Conservation (phyloP, 2,329 filamentous ascomycete genomes). For the Aspergillus sp. region DNA sequence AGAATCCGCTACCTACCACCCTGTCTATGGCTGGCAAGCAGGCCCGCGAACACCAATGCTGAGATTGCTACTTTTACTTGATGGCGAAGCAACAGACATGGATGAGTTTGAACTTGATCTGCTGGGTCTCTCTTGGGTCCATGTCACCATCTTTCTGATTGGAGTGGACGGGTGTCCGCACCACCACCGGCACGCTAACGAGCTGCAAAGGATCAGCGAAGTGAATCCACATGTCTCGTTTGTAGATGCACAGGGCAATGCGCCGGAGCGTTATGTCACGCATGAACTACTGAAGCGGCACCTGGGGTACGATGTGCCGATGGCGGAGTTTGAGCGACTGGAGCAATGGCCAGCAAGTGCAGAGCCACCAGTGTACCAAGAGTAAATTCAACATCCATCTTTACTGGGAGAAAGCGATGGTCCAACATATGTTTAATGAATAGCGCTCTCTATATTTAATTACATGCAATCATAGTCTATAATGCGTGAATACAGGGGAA, state of each 20-base stretch:
- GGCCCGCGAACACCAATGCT: conserved; percentile 4
- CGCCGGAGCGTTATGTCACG: conserved; percentile 6
- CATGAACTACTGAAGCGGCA: conserved; percentile 10
- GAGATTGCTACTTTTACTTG: conserved; percentile 3
- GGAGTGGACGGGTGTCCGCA: conserved; percentile 9
- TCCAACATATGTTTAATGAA: neutral
- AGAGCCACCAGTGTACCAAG: neutral
- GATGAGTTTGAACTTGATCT: conserved; percentile 11
- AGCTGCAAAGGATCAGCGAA: conserved; percentile 9
- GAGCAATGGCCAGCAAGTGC: neutral
- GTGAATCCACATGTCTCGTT: conserved; percentile 7
- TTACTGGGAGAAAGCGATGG: too few species aligned
- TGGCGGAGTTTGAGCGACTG: conserved; percentile 8
- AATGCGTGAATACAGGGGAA: neutral
- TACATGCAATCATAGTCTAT: too few species aligned
- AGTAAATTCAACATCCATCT: neutral
- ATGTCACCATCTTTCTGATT: conserved; percentile 10
- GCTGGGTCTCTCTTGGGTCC: conserved; percentile 7
- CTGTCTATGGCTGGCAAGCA: conserved; percentile 8
- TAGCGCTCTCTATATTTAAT: too few species aligned
- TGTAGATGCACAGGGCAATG: conserved; percentile 8
- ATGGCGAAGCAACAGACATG: conserved; percentile 10
- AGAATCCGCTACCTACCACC: conserved; percentile 2
- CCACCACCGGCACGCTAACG: conserved; percentile 10
- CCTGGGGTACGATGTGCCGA: conserved; percentile 6